phyloP scores from a whole-genome alignment of 1,284 basidiomycete genomes.

The Leccinum insolens region DNA sequence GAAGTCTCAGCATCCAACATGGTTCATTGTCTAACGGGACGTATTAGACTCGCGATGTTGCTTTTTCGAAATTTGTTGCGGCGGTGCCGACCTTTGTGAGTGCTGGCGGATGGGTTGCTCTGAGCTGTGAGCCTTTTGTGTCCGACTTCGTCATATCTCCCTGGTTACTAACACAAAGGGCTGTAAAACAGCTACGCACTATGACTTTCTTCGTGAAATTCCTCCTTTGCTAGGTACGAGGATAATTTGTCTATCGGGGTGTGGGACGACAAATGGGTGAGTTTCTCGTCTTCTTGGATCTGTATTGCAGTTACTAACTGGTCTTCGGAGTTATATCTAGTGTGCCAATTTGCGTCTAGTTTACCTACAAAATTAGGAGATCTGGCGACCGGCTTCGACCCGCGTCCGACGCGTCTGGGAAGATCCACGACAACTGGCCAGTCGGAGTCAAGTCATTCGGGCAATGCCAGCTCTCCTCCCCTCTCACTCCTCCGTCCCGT shows the following conservation, averaged over 20 bases:
- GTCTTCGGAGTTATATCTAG: slow-evolving; percentile 14
- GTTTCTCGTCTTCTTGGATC: slow-evolving; percentile 19
- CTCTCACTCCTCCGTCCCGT: too few species aligned
- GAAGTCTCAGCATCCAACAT: background rate
- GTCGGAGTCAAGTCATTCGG: too few species aligned
- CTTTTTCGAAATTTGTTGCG: slow-evolving; percentile 44
- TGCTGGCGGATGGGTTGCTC: slow-evolving; percentile 65
- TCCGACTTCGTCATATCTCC: background rate
- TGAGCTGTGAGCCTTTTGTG: slow-evolving; percentile 51
- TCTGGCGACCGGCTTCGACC: too few species aligned
- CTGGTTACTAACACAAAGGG: background rate
- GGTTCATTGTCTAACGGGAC: background rate
- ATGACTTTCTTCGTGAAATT: slow-evolving; percentile 76
- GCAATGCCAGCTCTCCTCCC: too few species aligned
- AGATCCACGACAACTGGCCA: too few species aligned
- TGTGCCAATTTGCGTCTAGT: slow-evolving; percentile 12
- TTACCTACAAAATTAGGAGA: too few species aligned
- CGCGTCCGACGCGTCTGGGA: too few species aligned
- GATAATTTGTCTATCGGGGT: slow-evolving; percentile 64
- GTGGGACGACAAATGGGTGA: slow-evolving; percentile 87
- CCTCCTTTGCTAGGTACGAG: slow-evolving; percentile 69
- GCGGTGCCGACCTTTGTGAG: slow-evolving; percentile 66
- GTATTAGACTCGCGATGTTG: slow-evolving; percentile 42
- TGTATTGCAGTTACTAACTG: background rate
- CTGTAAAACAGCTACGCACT: slow-evolving; percentile 62